Conservation (phyloP, 164 flowering plant species). For the Aristolochia californica region DNA sequence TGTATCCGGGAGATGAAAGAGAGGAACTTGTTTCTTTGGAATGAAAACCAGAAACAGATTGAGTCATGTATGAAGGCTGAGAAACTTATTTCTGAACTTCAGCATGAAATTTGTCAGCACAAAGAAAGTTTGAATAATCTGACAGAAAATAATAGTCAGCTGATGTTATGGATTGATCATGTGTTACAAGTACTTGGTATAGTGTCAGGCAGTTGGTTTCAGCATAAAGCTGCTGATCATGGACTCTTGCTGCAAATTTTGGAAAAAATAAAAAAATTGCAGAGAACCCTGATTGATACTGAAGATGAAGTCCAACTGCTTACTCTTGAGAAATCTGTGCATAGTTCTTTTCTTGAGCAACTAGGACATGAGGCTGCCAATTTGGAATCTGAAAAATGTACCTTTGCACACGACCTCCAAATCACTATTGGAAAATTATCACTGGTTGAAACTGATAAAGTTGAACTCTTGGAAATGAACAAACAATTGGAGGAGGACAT, state of each 20-base stretch:
- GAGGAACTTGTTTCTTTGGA: slow-evolving; percentile 36
- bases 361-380: slow-evolving; percentile 31
- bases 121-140: slow-evolving; percentile 55
- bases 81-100: slow-evolving; percentile 50
- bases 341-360: slow-evolving; percentile 43
- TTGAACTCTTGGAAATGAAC: slow-evolving; percentile 39
- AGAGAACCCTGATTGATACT: slow-evolving; percentile 19
- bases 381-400: slow-evolving; percentile 26
- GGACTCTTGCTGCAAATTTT: slow-evolving; percentile 24
- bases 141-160: slow-evolving; percentile 43
- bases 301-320: slow-evolving; percentile 57
- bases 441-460: slow-evolving; percentile 38
- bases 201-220: slow-evolving; percentile 15
- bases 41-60: slow-evolving; percentile 55
- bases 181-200: slow-evolving; percentile 45
- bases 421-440: slow-evolving; percentile 19
- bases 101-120: slow-evolving; percentile 54
- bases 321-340: slow-evolving; percentile 56
- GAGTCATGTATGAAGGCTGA: slow-evolving; percentile 51
- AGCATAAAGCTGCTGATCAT: slow-evolving; percentile 19
- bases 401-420: slow-evolving; percentile 26
- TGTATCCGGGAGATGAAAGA: slow-evolving; percentile 58
- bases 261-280: slow-evolving; percentile 31
- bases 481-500: slow-evolving; percentile 26
- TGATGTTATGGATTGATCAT: slow-evolving; percentile 39